phyloP scores from a whole-genome alignment of 2,329 filamentous ascomycete genomes.

The Sporothrix variecibatus region DNA sequence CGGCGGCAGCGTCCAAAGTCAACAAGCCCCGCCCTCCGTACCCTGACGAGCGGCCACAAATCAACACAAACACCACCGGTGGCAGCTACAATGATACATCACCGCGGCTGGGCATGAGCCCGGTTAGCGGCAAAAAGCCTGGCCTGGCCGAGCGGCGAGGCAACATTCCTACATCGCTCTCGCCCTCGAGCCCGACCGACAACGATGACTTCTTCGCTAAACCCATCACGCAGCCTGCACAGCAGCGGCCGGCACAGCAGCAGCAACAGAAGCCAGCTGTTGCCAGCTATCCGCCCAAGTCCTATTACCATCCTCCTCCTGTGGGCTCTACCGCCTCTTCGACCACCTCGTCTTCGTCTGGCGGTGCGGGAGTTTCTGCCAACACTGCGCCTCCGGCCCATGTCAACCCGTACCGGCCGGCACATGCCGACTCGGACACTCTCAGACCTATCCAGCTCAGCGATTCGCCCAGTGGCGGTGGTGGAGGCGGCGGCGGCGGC shows the following conservation, averaged over 20 bases:
- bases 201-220: slow-evolving; percentile 80
- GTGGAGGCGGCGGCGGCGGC: slow-evolving; percentile 29
- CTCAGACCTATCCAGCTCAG: slow-evolving; percentile 45
- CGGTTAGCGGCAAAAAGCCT: slow-evolving; percentile 55
- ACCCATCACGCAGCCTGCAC: slow-evolving; percentile 47
- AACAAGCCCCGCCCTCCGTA: slow-evolving; percentile 45
- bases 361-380: neutral
- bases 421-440: slow-evolving; percentile 33
- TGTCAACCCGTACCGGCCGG: slow-evolving; percentile 18
- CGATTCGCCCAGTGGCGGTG: neutral
- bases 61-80: slow-evolving; percentile 40
- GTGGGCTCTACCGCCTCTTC: slow-evolving; percentile 40
- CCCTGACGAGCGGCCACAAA: slow-evolving; percentile 44
- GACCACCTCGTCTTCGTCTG: neutral
- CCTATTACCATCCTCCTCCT: slow-evolving; percentile 61
- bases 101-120: slow-evolving; percentile 57
- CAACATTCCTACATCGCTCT: slow-evolving; percentile 77
- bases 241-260: slow-evolving; percentile 36
- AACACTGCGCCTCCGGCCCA: neutral
- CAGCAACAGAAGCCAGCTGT: slow-evolving; percentile 42
- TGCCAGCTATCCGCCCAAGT: slow-evolving; percentile 55
- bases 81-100: slow-evolving; percentile 52
- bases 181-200: slow-evolving; percentile 75
- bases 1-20: slow-evolving; percentile 42
- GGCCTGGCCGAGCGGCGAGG: slow-evolving; percentile 80